Conservation (phyloP, 352 stramenopile species). For the Phytopythium oedochilum region DNA sequence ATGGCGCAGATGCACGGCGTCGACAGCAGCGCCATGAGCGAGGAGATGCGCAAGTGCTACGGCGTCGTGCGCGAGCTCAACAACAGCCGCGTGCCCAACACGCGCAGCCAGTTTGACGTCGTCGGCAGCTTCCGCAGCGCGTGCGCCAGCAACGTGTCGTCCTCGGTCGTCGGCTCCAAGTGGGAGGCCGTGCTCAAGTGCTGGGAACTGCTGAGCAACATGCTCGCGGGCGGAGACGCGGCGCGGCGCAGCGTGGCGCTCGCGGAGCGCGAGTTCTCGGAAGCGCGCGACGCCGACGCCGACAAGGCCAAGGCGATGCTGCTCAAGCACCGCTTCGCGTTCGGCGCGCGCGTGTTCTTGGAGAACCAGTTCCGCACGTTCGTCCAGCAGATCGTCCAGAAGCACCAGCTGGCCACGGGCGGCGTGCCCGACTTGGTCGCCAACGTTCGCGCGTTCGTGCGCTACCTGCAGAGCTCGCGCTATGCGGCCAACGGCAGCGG, state of each 20-base stretch:
- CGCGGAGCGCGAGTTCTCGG: constrained; percentile 53
- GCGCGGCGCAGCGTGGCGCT: constrained; percentile 31
- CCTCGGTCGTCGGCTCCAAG: constrained; percentile 57
- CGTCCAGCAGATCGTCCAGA: constrained; percentile 77
- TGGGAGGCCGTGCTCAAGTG: constrained; percentile 75
- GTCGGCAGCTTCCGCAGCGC: constrained; percentile 48
- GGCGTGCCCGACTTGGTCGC: constrained; percentile 65
- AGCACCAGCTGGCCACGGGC: constrained; percentile 65
- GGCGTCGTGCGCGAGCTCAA: constrained; percentile 71
- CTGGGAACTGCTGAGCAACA: constrained; percentile 73
- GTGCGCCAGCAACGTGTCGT: constrained; percentile 48
- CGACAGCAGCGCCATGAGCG: constrained; percentile 63
- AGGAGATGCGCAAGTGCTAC: constrained; percentile 84
- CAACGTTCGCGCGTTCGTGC: constrained; percentile 74
- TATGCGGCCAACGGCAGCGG: constrained; percentile 37
- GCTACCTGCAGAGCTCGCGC: constrained; percentile 67
- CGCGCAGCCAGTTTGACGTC: constrained; percentile 69
- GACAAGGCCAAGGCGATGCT: constrained; percentile 26
- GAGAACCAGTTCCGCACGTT: constrained; percentile 75
- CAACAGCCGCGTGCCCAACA: constrained; percentile 55
- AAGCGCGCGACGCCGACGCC: constrained; percentile 21
- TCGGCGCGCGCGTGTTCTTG: constrained; percentile 67
- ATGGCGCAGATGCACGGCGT: constrained; percentile 47
- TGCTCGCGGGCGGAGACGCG: constrained; percentile 51
- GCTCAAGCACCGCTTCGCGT: constrained; percentile 53